Evolutionary conservation across 768 basidiomycete species (phyloP).

Genomic region (Tylopilus subfusipes): DNA sequence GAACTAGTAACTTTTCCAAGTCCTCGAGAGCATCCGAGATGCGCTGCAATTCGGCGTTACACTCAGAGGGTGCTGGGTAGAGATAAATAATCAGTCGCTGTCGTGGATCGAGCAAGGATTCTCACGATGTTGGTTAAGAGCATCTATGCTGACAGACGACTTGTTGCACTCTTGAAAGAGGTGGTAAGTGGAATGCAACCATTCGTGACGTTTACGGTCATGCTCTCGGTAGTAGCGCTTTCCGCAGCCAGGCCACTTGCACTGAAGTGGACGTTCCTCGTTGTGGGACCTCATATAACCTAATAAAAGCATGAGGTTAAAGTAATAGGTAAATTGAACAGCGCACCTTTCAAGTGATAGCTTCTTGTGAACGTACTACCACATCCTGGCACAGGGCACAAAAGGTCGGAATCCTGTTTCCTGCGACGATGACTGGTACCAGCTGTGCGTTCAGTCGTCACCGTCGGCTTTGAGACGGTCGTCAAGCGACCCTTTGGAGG

Average conservation of each 20-base stretch:
- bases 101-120: constrained; percentile 20
- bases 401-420: constrained; percentile 85
- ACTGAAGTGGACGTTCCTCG: constrained; percentile 92
- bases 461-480: constrained; percentile 66
- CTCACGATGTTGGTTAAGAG: constrained; percentile 89
- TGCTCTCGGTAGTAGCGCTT: constrained; percentile 94
- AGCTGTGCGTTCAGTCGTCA: constrained; percentile 87
- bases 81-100: background rate
- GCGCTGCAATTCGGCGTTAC: constrained; percentile 69
- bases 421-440: constrained; percentile 82
- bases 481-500: constrained; percentile 3
- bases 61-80: constrained; percentile 68
- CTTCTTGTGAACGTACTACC: constrained; percentile 87
- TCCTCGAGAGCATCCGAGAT: constrained; percentile 35
- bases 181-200: constrained; percentile 87
- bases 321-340: background rate
- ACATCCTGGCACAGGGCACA: constrained; percentile 79
- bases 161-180: constrained; percentile 92
- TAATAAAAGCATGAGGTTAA: constrained; percentile 28
- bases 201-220: constrained; percentile 95
- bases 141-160: constrained; percentile 93
- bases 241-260: constrained; percentile 91
- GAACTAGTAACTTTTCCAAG: constrained; percentile 16
- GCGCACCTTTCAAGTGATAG: constrained; percentile 86
- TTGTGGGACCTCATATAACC: constrained; percentile 95